Percentiles rank a stretch among this genome's conserved stretches.
These are phyloP conservation scores for Tritrichomonas foetus DNA, from an alignment of 208 protist genomes.

Conservation along the genomic window DNA sequence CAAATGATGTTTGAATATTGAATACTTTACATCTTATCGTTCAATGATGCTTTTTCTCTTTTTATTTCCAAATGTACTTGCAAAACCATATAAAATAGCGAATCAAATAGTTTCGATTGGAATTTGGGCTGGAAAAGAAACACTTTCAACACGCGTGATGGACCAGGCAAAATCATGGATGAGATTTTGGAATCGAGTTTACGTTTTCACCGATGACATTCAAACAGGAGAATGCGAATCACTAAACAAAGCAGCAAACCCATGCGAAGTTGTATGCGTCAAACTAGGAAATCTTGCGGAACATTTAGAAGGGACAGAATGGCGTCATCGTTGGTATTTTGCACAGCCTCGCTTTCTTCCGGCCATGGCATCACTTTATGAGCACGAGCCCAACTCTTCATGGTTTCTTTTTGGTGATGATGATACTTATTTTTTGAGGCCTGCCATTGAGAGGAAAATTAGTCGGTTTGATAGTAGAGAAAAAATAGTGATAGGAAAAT, in stretches of 20 bases:
- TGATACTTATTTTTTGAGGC: conserved; percentile 35
- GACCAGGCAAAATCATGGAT: conserved; percentile 28
- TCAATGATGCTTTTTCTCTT: not conserved
- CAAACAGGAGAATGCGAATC: not conserved
- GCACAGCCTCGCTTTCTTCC: conserved; percentile 28
- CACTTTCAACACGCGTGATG: not conserved
- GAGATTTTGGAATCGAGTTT: not conserved
- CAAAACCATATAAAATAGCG: not conserved
- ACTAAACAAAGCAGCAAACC: not conserved
- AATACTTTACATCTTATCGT: no score
- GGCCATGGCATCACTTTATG: not conserved
- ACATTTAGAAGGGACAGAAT: conserved; percentile 28
- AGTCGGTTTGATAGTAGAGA: not conserved
- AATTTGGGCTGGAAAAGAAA: conserved; percentile 33
- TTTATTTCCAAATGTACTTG: not conserved
- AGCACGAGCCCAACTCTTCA: not conserved
- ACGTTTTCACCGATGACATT: not conserved
- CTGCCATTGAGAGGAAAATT: not conserved
- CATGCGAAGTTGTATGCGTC: not conserved
- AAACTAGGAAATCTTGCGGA: not conserved
- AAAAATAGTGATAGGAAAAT: not conserved
- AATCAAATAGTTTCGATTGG: not conserved
- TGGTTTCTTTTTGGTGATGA: conserved; percentile 39
- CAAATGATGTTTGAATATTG: no score
- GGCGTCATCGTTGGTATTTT: conserved; percentile 17